Conservation (phyloP, 2,329 filamentous ascomycete genomes). For the Fusarium sp. region DNA sequence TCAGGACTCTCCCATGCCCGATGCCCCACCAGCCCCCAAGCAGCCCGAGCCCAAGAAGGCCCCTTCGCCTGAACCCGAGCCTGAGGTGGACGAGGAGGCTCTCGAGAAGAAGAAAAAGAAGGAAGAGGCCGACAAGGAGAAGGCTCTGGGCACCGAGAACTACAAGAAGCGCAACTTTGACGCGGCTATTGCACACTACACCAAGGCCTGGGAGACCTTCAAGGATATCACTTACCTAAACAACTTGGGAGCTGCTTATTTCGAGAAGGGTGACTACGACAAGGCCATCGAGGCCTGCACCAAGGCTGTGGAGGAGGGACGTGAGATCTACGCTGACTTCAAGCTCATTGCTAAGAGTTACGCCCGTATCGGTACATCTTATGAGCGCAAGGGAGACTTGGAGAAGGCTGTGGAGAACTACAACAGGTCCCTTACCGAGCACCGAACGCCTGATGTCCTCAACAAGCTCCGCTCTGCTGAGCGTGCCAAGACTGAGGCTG, state of each 20-base stretch:
- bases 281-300: constrained; percentile 87
- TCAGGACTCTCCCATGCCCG: constrained; percentile 78
- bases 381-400: constrained; percentile 89
- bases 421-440: constrained; percentile 93
- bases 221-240: constrained; percentile 99
- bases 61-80: constrained; percentile 68
- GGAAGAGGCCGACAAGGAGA: constrained; percentile 92
- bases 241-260: constrained; percentile 93
- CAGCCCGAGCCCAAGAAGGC: constrained; percentile 64
- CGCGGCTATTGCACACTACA: constrained; percentile 92
- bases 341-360: constrained; percentile 99
- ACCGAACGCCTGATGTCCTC: constrained; percentile 93
- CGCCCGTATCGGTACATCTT: constrained; percentile 90
- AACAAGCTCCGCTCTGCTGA: constrained; percentile 91
- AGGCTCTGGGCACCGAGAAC: constrained; percentile 89
- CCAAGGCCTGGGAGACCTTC: constrained; percentile 90
- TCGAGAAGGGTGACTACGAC: constrained; percentile 95
- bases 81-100: constrained; percentile 84
- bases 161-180: constrained; percentile 99
- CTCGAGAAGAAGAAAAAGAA: constrained; percentile 88
- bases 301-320: constrained; percentile 89
- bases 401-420: constrained; percentile 86
- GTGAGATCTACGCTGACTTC: constrained; percentile 91
- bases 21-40: constrained; percentile 58
- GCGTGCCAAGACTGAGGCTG: constrained; percentile 81